Evolutionary conservation across 2,329 filamentous ascomycete genomes (phyloP), one percentile per base, ranked within the genome.

Genomic region (Aureobasidium sp.): DNA sequence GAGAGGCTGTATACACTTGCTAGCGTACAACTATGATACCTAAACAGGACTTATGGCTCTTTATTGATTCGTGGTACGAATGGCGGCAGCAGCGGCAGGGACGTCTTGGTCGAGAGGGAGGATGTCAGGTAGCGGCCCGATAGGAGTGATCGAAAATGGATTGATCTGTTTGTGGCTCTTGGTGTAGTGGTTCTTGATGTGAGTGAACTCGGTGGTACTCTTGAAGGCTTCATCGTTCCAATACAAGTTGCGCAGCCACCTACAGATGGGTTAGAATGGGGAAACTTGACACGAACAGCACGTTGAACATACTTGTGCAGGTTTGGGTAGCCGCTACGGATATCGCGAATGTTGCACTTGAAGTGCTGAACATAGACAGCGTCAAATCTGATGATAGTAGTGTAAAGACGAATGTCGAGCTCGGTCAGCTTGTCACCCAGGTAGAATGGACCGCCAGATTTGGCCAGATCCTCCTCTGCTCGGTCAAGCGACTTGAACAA

Each of bases 121-220:
- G 57, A 98, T 85, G 71, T 94, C 79, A 34, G 90, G 90, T 64
- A 89, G 62, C 4, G 93, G 91, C 0, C 91, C 91, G 14, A 95
- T 66, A 1, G 91, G 90, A 21, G 89, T 91, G 65, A 98, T 95
- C 57, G 68, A 71, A 66, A 76, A 77, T 41, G 65, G 79, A 64
- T 85, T 85, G 61, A 85, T 84, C 69, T 84, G 81, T 59, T 67
- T 71, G 67, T 84, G 81, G 59, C 78, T 81, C 72, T 80, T 81
- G 2, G 81, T 84, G 65, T 85, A 85, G 62, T 85, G 81, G 39
- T 79, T 85, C 80, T 95, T 96, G 74, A 97, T 97, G 72, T 98
- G 93, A 68, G 94, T 81, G 68, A 95, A 95, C 69, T 96, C 80
- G 19, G 90, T 95, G 57, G 90, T 93, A 48, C 86, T 80, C 58